phyloP scores from a whole-genome alignment of 495 filamentous ascomycete species.

The Parathielavia hyrcaniae region DNA sequence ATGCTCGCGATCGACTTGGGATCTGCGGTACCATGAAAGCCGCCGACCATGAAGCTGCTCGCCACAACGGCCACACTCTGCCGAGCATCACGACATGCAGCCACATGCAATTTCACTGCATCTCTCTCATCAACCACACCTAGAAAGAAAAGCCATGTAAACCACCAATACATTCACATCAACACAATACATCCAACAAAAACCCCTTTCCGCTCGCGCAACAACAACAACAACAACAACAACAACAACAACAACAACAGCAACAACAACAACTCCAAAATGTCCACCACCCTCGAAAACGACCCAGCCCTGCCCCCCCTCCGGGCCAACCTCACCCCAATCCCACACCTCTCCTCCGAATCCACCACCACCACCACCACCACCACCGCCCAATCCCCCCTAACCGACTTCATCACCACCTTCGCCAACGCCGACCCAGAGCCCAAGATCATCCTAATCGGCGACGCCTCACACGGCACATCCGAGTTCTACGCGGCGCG shows the following conservation, averaged over 20 bases:
- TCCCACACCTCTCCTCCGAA: slow-evolving; percentile 8
- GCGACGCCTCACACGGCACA: slow-evolving; percentile 54
- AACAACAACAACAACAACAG: neutral
- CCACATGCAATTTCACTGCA: neutral
- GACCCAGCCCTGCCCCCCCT: slow-evolving; percentile 13
- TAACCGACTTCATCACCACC: neutral
- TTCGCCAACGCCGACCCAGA: neutral
- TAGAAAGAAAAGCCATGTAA: neutral
- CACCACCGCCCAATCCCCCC: slow-evolving; percentile 2
- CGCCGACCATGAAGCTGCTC: slow-evolving; percentile 7
- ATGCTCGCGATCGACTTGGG: neutral
- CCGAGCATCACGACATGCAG: neutral
- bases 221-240: neutral
- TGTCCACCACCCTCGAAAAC: neutral
- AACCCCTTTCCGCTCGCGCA: too few relatives aligned
- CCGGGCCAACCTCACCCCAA: slow-evolving; percentile 7
- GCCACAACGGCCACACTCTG: neutral
- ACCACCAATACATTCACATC: neutral
- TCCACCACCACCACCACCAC: neutral
- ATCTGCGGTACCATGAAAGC: too few relatives aligned
- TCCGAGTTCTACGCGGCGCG: slow-evolving; percentile 55
- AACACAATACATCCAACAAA: neutral
- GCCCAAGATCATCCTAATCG: slow-evolving; percentile 46
- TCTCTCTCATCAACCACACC: neutral
- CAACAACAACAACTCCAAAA: slow-evolving; percentile 2